These are phyloP conservation scores for Cornus suecica DNA, from an alignment of 148 eudicot species.

Conservation along the genomic window DNA sequence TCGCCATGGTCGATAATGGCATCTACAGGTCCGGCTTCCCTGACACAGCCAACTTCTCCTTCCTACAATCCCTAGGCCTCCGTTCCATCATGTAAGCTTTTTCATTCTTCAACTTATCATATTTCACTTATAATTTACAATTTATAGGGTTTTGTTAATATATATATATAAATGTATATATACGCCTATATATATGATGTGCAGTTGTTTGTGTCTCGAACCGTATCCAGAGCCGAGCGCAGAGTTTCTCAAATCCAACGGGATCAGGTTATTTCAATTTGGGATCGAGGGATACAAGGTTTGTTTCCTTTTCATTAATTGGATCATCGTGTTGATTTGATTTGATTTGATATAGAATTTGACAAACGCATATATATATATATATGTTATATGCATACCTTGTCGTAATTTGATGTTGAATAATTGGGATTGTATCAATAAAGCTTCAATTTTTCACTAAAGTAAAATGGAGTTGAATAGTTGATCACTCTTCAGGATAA, in stretches of 20 bases:
- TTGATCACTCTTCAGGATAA: too few relatives aligned
- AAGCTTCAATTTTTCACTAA: too few relatives aligned
- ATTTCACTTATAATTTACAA: not conserved
- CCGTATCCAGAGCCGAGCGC: constrained; percentile 38
- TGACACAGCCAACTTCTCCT: constrained; percentile 58
- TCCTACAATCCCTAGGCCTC: constrained; percentile 74
- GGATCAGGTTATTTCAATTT: constrained; percentile 39
- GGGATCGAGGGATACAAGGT: constrained; percentile 52
- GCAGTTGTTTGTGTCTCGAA: constrained; percentile 49
- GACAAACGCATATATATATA: too few relatives aligned
- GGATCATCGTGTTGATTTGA: not conserved
- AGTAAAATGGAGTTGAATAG: too few relatives aligned
- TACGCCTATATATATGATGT: not conserved
- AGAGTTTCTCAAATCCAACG: constrained; percentile 37
- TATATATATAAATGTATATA: too few relatives aligned
- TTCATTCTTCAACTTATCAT: not conserved
- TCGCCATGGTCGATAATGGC: constrained; percentile 79
- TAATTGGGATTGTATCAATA: too few relatives aligned
- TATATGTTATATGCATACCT: too few relatives aligned
- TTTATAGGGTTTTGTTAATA: not conserved
- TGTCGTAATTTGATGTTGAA: too few relatives aligned
- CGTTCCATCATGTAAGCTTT: constrained; percentile 72
- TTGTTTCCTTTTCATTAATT: not conserved
- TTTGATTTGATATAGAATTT: not conserved
- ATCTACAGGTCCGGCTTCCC: constrained; percentile 90